Percentiles rank a stretch among this genome's conserved stretches.
phyloP scores from a whole-genome alignment of 768 basidiomycete genomes.

The Suillus placidus region DNA sequence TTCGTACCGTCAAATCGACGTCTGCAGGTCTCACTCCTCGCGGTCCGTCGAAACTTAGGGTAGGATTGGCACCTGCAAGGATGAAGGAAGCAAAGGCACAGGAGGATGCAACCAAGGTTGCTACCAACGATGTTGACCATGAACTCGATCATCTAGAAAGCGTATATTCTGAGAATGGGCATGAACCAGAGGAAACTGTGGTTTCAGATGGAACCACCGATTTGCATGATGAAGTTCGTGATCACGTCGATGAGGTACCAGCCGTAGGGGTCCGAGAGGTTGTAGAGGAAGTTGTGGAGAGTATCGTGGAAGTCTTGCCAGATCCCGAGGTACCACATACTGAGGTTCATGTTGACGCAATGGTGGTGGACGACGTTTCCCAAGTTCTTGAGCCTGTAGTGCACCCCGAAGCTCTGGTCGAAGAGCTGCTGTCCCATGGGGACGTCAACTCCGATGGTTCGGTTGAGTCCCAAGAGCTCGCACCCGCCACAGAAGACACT shows the following conservation, averaged over 20 bases:
- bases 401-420: slow-evolving; percentile 14
- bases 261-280: slow-evolving; percentile 11
- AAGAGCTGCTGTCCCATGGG: slow-evolving; percentile 8
- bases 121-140: slow-evolving; percentile 28
- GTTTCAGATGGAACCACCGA: slow-evolving; percentile 17
- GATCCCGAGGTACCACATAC: slow-evolving; percentile 11
- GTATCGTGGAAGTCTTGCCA: slow-evolving; percentile 9
- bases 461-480: slow-evolving; percentile 15
- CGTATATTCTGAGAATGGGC: slow-evolving; percentile 30
- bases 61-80: slow-evolving; percentile 28
- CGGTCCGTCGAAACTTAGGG: slow-evolving; percentile 32
- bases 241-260: slow-evolving; percentile 17
- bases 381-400: slow-evolving; percentile 7
- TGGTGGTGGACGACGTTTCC: not conserved
- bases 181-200: slow-evolving; percentile 20
- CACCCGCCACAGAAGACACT: slow-evolving; percentile 8
- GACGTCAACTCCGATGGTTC: slow-evolving; percentile 1
- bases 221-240: slow-evolving; percentile 25
- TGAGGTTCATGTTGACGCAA: not conserved
- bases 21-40: slow-evolving; percentile 33
- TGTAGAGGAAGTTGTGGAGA: slow-evolving; percentile 14
- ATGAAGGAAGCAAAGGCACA: slow-evolving; percentile 25
- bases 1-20: slow-evolving; percentile 33
- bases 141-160: slow-evolving; percentile 23
- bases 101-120: slow-evolving; percentile 19